phyloP scores from a whole-genome alignment of 805 yeast genomes.

The Candida yuanshanica region DNA sequence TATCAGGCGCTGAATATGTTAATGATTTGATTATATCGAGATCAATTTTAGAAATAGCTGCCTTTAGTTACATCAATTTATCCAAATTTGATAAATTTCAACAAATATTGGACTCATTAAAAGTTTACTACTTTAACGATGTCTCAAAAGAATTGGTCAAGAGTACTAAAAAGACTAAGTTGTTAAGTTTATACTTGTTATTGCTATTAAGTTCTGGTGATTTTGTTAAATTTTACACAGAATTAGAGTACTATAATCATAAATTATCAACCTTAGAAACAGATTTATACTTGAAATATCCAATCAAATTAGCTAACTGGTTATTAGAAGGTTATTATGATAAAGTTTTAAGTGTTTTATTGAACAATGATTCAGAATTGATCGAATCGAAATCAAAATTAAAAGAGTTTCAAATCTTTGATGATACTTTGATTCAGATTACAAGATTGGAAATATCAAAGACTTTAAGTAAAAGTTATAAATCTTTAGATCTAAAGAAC shows the following conservation, averaged over 20 bases:
- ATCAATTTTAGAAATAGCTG: conserved; percentile 83
- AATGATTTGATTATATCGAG: conserved; percentile 75
- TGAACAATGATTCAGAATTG: conserved; percentile 20
- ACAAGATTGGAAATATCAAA: conserved; percentile 82
- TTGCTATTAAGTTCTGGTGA: conserved; percentile 77
- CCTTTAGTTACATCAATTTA: conserved; percentile 66
- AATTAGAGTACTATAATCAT: conserved; percentile 62
- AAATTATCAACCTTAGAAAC: conserved; percentile 40
- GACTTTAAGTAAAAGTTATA: conserved; percentile 76
- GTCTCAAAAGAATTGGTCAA: conserved; percentile 27
- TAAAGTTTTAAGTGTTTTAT: conserved; percentile 45
- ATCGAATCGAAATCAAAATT: conserved; percentile 28
- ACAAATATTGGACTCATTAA: conserved; percentile 65
- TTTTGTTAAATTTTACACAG: conserved; percentile 85
- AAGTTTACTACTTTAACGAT: conserved; percentile 60
- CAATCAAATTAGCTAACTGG: conserved; percentile 86
- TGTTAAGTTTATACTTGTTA: conserved; percentile 71
- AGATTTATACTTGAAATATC: conserved; percentile 72
- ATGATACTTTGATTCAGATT: conserved; percentile 67
- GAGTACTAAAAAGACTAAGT: conserved; percentile 62
- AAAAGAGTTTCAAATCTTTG: conserved; percentile 77
- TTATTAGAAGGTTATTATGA: conserved; percentile 96
- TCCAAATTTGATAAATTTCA: conserved; percentile 61
- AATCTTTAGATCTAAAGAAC: conserved; percentile 70
- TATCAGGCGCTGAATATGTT: conserved; percentile 31